Percentiles rank a stretch among this genome's conserved stretches.
These are phyloP conservation scores for Talaromyces ruber DNA, from an alignment of 495 filamentous ascomycete species.

Conservation along the genomic window DNA sequence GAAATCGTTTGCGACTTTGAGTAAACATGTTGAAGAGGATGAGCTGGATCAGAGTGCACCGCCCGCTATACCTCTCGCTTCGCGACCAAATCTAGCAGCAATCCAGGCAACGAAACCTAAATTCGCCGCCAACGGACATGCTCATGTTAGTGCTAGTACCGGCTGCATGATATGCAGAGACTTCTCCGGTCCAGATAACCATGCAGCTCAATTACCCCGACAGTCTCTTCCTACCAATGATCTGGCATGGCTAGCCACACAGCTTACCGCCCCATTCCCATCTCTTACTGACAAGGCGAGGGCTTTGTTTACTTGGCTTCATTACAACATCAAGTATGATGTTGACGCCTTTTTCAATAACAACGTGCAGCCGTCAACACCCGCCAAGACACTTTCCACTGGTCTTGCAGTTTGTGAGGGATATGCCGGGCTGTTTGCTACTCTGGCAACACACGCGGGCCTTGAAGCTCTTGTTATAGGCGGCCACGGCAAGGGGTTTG, in stretches of 20 bases:
- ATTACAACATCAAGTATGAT: slow-evolving; percentile 90
- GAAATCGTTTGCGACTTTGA: slow-evolving; percentile 32
- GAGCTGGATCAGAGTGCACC: slow-evolving; percentile 19
- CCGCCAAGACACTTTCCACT: slow-evolving; percentile 54
- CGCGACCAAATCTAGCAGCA: slow-evolving; percentile 50
- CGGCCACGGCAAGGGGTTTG: slow-evolving; percentile 85
- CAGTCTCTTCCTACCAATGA: slow-evolving; percentile 57
- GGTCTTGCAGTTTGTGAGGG: slow-evolving; percentile 88
- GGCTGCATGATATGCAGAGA: slow-evolving; percentile 77
- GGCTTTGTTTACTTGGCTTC: slow-evolving; percentile 88
- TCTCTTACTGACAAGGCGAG: slow-evolving; percentile 84
- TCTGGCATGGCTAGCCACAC: slow-evolving; percentile 60
- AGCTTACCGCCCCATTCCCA: slow-evolving; percentile 70
- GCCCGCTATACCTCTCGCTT: slow-evolving; percentile 47
- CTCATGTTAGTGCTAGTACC: slow-evolving; percentile 14
- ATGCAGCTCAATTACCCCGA: slow-evolving; percentile 70
- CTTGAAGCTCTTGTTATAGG: slow-evolving; percentile 59
- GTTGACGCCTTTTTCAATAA: slow-evolving; percentile 64
- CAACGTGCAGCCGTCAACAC: slow-evolving; percentile 55
- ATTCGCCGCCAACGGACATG: slow-evolving; percentile 11
- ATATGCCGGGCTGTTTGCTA: slow-evolving; percentile 75
- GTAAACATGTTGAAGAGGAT: slow-evolving; percentile 16
- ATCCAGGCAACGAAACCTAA: slow-evolving; percentile 47
- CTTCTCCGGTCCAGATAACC: slow-evolving; percentile 70
- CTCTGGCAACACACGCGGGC: slow-evolving; percentile 65